Evolutionary conservation across 495 filamentous ascomycete genomes (phyloP), one percentile per base, ranked within the genome.

Genomic region (Halenospora varia): DNA sequence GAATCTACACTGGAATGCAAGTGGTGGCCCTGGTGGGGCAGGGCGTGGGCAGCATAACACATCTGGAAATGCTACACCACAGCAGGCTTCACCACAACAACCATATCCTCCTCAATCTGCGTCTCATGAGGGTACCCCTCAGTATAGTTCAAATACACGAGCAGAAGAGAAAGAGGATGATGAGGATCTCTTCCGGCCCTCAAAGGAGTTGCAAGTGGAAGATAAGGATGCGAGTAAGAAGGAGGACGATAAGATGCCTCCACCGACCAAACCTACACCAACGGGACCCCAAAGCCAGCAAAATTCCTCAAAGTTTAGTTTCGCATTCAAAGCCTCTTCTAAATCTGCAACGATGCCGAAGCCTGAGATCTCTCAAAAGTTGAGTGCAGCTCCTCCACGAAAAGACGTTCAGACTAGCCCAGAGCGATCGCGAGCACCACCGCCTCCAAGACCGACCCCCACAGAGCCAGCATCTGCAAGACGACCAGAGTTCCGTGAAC

Each of bases 241-340:
- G 3, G 66, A 74, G 6, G 73, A 74, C 39, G 66, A 70, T 51
- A 63, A 71, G 25, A 80, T 80, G 73, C 71, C 70, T 25, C 62
- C 65, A 20, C 62, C 73, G 71, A 51, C 70, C 74, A 48, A 65
- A 60, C 62, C 69, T 19, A 80, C 22, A 74, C 80, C 39, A 75
- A 81, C 22, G 72, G 79, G 64, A 57, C 73, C 50, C 76, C 82
- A 79, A 71, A 81, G 77, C 15, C 85, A 84, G 39, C 59, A 65
- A 23, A 62, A 61, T 50, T 51, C 59, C 2, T 57, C 55, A 10
- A 93, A 91, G 68, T 90, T 96, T 63, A 91, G 88, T 64, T 96
- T 96, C 70, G 87, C 89, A 11, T 86, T 96, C 70, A 95, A 94
- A 67, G 75, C 83, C 25, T 71, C 78, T 13, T 73, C 65, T 0